phyloP scores from a whole-genome alignment of 441 rosid genomes.

The Raphanus hybrid region DNA sequence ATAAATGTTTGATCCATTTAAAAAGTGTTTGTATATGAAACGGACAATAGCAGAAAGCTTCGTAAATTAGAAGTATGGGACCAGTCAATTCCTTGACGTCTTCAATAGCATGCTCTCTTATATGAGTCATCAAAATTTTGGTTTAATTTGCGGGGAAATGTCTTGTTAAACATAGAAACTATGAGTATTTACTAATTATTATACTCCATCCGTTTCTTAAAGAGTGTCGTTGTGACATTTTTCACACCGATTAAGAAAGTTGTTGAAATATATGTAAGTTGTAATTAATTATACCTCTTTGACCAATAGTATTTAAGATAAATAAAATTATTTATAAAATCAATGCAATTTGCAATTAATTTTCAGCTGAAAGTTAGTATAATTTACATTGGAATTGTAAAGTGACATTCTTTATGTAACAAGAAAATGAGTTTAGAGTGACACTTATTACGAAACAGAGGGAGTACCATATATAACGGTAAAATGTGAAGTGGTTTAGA shows the following conservation, averaged over 20 bases:
- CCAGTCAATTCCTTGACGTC: background rate
- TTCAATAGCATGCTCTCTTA: background rate
- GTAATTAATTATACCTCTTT: too few relatives aligned
- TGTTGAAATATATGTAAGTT: too few relatives aligned
- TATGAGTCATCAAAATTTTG: constrained; percentile 26
- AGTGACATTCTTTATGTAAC: too few relatives aligned
- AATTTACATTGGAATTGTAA: too few relatives aligned
- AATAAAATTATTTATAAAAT: too few relatives aligned
- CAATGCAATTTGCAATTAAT: too few relatives aligned
- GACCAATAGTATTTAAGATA: too few relatives aligned
- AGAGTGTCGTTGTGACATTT: too few relatives aligned
- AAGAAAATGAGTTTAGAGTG: too few relatives aligned
- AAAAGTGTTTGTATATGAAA: constrained; percentile 2
- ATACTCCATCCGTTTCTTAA: background rate
- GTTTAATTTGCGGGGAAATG: constrained; percentile 2
- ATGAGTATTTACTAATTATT: background rate
- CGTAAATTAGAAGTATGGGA: constrained; percentile 14
- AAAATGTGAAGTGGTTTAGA: constrained; percentile 14
- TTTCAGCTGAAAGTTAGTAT: too few relatives aligned
- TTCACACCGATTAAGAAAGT: too few relatives aligned
- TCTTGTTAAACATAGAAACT: background rate
- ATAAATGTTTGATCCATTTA: constrained; percentile 1
- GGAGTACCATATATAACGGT: background rate
- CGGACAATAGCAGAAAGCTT: constrained; percentile 1
- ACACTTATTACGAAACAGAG: too few relatives aligned